Evolutionary conservation across 495 filamentous ascomycete species (phyloP).

Genomic region (Penicillium robsamsonii): DNA sequence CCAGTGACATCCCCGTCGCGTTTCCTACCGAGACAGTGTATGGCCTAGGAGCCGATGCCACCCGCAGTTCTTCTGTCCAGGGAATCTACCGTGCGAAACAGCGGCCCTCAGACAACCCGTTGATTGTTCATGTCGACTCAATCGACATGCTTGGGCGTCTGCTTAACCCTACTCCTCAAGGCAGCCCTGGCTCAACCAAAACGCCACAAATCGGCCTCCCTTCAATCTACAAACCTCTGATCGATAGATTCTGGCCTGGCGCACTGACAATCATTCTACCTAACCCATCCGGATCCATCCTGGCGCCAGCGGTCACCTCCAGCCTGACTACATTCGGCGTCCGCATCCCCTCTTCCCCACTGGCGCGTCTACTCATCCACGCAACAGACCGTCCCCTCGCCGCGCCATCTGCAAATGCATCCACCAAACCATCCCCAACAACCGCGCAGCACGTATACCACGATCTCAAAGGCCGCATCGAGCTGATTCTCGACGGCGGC

Average conservation of each 20-base stretch:
- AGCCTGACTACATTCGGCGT: constrained; percentile 80
- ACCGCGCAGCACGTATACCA: constrained; percentile 83
- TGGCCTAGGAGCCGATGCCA: constrained; percentile 92
- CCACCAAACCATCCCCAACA: constrained; percentile 87
- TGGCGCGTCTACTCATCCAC: constrained; percentile 84
- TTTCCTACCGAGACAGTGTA: constrained; percentile 99
- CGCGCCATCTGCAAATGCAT: constrained; percentile 93
- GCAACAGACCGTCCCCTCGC: constrained; percentile 75
- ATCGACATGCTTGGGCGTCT: constrained; percentile 72
- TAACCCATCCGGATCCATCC: constrained; percentile 61
- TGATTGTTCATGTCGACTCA: constrained; percentile 90
- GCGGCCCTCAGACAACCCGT: constrained; percentile 86
- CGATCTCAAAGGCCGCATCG: constrained; percentile 81
- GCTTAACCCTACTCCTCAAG: constrained; percentile 40
- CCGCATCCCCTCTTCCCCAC: constrained; percentile 78
- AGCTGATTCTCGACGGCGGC: constrained; percentile 87
- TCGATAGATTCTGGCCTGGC: constrained; percentile 88
- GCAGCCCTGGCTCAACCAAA: constrained; percentile 24
- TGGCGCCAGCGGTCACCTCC: constrained; percentile 87
- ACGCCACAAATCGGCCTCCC: constrained; percentile 58
- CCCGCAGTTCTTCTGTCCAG: constrained; percentile 74
- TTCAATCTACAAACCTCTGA: constrained; percentile 75
- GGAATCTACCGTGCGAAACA: constrained; percentile 91
- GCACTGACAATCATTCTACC: constrained; percentile 90
- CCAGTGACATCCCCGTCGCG: constrained; percentile 72